Base-by-base conservation (phyloP, 805 yeast genomes). In the Yarrowia sp. region DNA sequence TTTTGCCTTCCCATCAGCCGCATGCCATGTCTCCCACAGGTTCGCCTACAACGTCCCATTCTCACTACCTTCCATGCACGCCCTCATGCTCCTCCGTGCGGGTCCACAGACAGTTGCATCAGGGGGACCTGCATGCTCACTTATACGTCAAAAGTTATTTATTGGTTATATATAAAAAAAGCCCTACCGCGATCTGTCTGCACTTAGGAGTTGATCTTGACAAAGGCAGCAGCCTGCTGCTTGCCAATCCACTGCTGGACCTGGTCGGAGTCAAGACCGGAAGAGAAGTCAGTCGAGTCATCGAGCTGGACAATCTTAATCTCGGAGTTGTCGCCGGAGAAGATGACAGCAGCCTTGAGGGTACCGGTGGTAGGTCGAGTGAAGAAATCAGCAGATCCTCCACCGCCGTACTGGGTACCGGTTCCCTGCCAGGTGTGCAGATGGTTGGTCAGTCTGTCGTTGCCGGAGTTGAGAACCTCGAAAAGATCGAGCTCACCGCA, bases 401-500 rank as follows among this genome's bases (percentile, higher is more conserved):
- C 96, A 72, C 97, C 98, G 64, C 80, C 79, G 51, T 68, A 66
- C 72, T 93, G 79, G 75, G 91, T 95, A 65, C 90, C 80, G 71
- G 89, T 86, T 62, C 59, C 66, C 44, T 44, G 64, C 64, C 56
- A 48, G 44, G 64, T 58, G 54, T 48, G 64, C 56, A 61, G 56
- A 36, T 61, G 64, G 64, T 61, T 61, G 64, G 56, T 61, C 28
- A 92, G 80, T 76, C 87, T 85, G 75, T 81, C 79, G 68, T 90
- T 85, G 70, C 97, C 97, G 36, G 88, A 70, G 67, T 85, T 79
- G 71, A 95, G 83, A 70, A 93, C 82, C 83, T 95, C 99, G 73
- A 93, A 95, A 72, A 92, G 81, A 79, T 95, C 99, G 72, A 95
- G 82, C 82, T 95, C 99, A 81, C 99, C 99, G 80, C 99, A 95